A percentile compares a stretch with the other conserved stretches of the same genome.
Evolutionary conservation across 371 early-diverging fungal species (phyloP).

Genomic region (Zancudomyces culisetae): DNA sequence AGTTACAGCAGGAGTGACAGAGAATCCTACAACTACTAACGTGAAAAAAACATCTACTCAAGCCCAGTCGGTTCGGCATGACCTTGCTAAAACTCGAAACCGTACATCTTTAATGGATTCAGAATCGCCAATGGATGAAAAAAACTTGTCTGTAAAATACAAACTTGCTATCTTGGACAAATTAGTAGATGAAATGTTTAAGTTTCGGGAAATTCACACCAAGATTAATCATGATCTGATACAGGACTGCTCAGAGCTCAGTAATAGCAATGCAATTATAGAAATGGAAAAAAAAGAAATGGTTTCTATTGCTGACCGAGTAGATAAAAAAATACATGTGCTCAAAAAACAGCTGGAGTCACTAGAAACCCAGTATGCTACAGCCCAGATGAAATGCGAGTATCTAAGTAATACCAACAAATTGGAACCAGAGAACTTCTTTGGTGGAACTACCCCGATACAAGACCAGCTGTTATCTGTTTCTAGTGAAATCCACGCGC

Average conservation of each 20-base stretch:
- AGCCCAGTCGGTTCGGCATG: no score
- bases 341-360: conserved; percentile 30
- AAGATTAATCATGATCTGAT: conserved; percentile 30
- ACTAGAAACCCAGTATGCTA: conserved; percentile 28
- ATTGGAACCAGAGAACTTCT: conserved; percentile 41
- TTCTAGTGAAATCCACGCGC: conserved; percentile 73
- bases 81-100: no score
- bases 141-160: conserved; percentile 28
- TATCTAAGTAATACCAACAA: conserved; percentile 26
- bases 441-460: conserved; percentile 44
- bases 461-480: conserved; percentile 72
- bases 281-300: conserved; percentile 32
- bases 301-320: conserved; percentile 28
- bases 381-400: conserved; percentile 1
- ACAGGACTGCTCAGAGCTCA: conserved; percentile 29
- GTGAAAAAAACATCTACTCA: no score
- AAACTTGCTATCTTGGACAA: conserved; percentile 28
- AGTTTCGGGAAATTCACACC: conserved; percentile 28
- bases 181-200: conserved; percentile 23
- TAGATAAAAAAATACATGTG: conserved; percentile 36
- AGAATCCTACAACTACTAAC: no score
- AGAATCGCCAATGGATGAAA: conserved; percentile 17
- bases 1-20: no score
- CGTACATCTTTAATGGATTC: conserved; percentile 17
- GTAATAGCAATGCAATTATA: conserved; percentile 41